Evolutionary conservation across 345 rosid species (phyloP).

Genomic region (Acer yangbiense): DNA sequence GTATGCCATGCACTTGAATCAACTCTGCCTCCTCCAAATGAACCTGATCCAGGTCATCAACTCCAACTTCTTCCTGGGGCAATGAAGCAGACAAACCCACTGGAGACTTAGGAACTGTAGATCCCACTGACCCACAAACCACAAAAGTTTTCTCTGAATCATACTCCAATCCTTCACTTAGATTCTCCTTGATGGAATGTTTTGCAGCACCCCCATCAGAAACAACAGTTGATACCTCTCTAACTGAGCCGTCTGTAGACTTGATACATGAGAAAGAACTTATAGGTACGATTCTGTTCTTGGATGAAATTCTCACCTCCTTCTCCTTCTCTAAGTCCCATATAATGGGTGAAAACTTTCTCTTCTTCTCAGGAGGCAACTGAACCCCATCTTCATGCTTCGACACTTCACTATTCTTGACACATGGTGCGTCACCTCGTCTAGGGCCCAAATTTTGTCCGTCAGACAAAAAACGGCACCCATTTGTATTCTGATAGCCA

Average conservation of each 20-base stretch:
- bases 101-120: conserved; percentile 8
- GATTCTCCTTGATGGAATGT: conserved; percentile 12
- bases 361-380: conserved; percentile 51
- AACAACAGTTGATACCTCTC: conserved; percentile 13
- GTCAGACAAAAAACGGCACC: neutral
- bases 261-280: conserved; percentile 17
- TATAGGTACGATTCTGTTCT: conserved; percentile 24
- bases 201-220: conserved; percentile 25
- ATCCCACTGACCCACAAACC: neutral
- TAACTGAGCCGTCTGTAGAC: conserved; percentile 18
- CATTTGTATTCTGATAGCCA: conserved; percentile 5
- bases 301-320: conserved; percentile 30
- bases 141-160: conserved; percentile 19
- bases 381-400: conserved; percentile 29
- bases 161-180: conserved; percentile 21
- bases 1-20: conserved; percentile 38
- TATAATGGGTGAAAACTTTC: conserved; percentile 61
- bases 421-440: conserved; percentile 21
- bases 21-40: conserved; percentile 46
- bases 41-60: conserved; percentile 33
- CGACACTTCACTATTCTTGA: conserved; percentile 23
- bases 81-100: conserved; percentile 17
- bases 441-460: conserved; percentile 9
- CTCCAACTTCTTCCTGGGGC: conserved; percentile 11
- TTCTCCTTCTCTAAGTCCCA: conserved; percentile 47